These are phyloP conservation scores for Podospora comata DNA, from an alignment of 495 filamentous ascomycete species.

Conservation along the genomic window DNA sequence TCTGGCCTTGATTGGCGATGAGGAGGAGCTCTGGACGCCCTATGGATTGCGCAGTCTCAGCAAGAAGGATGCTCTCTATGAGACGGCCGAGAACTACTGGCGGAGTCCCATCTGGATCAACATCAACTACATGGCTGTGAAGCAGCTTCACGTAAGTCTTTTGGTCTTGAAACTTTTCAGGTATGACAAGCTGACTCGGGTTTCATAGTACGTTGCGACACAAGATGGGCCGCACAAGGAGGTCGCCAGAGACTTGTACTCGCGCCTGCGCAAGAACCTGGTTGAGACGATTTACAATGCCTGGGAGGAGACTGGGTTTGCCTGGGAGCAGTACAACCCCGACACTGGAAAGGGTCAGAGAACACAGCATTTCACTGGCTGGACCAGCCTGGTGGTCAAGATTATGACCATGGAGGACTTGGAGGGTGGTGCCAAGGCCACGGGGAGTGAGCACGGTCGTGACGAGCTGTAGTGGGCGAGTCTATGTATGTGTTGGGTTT, in stretches of 20 bases:
- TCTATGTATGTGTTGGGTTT: not conserved
- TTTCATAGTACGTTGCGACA: constrained; percentile 51
- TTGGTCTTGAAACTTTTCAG: not conserved
- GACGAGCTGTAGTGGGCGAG: constrained; percentile 34
- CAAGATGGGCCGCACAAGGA: constrained; percentile 64
- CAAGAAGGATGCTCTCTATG: constrained; percentile 76
- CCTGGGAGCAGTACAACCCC: constrained; percentile 98
- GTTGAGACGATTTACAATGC: constrained; percentile 83
- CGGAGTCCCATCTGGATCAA: constrained; percentile 94
- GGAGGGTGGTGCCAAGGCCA: constrained; percentile 4
- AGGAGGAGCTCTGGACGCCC: constrained; percentile 81
- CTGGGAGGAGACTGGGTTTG: constrained; percentile 91
- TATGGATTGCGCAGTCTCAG: constrained; percentile 85
- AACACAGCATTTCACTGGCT: constrained; percentile 96
- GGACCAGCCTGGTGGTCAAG: constrained; percentile 97
- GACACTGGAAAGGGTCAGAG: constrained; percentile 89
- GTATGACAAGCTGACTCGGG: constrained; percentile 10
- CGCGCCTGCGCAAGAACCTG: constrained; percentile 71
- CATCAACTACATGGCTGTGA: constrained; percentile 88
- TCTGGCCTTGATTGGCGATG: constrained; percentile 73
- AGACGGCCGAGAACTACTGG: constrained; percentile 96
- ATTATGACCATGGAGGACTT: constrained; percentile 80
- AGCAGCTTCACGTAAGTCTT: constrained; percentile 72
- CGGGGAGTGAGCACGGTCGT: constrained; percentile 18
- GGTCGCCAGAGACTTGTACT: constrained; percentile 72